Evolutionary conservation across 176 grass and related monocot species (phyloP), one percentile per base, ranked within the genome.

Genomic region (Thalia dealbata): DNA sequence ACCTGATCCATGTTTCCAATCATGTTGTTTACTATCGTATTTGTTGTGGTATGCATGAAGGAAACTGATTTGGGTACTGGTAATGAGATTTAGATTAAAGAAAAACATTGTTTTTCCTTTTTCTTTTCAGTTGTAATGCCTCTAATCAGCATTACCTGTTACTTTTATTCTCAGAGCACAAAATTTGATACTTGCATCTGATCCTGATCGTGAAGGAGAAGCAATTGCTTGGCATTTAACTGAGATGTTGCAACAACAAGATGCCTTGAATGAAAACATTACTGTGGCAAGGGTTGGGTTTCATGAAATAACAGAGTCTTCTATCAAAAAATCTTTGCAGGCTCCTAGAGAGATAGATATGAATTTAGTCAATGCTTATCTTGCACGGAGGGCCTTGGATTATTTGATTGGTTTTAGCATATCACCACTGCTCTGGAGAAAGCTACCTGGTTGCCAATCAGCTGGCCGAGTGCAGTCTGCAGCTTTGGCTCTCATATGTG

Each of bases 131-230:
- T 42, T 0, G 15, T 52, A 51, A 64, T 78, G 52, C 38, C 56
- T 22, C 27, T 74, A 11, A 61, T 73, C 61, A 51, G 51, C n/a
- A 61, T n/a, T 78, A 21, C 26, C 48, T 7, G 19, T 66, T 51
- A 70, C 61, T 79, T 72, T 73, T 77, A 3, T 67, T 77, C 72
- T 70, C 79, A 97, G 93, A 84, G 87, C 93, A 82, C 81, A 92
- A 84, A 88, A 91, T 69, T 82, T 97, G 69, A 92, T 97, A 82
- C 83, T 97, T 80, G 93, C 93, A 75, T 97, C 93, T 64, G 93
- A 97, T 90, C 93, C 93, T 78, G 93, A 97, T 41, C 89, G 93
- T 85, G 89, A 97, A 86, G 93, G 93, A 74, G 93, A 97, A 84
- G 93, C 93, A 67, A 97, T 97, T 81, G 81, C 93, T 76, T 97